Conservation (phyloP, 306 rosid species). For the Alnus rubra region DNA sequence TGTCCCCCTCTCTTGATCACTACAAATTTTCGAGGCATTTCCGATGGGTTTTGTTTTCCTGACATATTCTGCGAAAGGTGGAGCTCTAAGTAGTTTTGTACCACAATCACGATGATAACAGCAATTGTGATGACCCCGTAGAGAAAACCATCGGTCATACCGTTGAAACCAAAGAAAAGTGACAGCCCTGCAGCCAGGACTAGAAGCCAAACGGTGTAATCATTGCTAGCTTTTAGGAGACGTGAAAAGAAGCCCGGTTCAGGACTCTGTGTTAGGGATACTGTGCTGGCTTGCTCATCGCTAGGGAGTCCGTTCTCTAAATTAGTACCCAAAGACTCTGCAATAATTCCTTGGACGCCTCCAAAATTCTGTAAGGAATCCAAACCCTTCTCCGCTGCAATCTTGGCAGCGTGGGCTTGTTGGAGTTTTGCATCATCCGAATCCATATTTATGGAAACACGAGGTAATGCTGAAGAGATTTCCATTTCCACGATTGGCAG, state of each 20-base stretch:
- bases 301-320: neutral
- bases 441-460: neutral
- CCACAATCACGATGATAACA: neutral
- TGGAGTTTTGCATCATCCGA: constrained; percentile 3
- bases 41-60: neutral
- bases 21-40: neutral
- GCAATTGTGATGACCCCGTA: neutral
- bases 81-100: no score
- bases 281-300: no score
- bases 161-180: constrained; percentile 17
- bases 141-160: constrained; percentile 13
- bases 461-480: neutral
- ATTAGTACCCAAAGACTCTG: constrained; percentile 13
- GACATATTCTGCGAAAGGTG: neutral
- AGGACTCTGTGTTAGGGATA: neutral
- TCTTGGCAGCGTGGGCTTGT: neutral
- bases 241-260: constrained; percentile 5
- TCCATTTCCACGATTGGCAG: neutral
- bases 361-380: neutral
- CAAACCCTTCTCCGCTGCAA: neutral
- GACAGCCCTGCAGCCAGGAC: neutral
- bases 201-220: constrained; percentile 11
- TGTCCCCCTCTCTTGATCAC: neutral
- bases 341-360: constrained; percentile 20
- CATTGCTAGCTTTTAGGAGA: neutral